Conservation (phyloP, 2,329 filamentous ascomycete genomes). For the Stromatinia cepivora region DNA sequence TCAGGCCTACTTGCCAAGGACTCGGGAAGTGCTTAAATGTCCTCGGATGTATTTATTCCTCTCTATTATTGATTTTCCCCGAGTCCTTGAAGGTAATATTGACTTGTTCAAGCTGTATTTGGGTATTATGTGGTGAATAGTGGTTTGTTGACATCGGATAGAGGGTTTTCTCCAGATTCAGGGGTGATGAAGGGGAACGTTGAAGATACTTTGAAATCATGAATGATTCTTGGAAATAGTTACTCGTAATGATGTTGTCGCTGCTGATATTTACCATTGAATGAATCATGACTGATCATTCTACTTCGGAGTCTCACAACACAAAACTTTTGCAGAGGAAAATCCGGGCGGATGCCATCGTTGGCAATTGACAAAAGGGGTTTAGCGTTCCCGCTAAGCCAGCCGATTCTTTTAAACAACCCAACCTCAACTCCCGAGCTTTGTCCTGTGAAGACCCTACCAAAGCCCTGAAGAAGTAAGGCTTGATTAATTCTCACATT, state of each 20-base stretch:
- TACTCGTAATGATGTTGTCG: neutral
- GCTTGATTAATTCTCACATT: neutral
- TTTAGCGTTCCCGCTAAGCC: conserved; percentile 23
- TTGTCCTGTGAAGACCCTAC: conserved; percentile 10
- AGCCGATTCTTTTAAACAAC: conserved; percentile 16
- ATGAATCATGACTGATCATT: neutral
- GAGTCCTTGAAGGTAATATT: no score
- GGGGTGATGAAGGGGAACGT: conserved; percentile 10
- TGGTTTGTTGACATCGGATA: conserved; percentile 4
- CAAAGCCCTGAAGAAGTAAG: conserved; percentile 5
- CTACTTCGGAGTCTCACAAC: conserved; percentile 6
- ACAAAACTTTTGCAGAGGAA: conserved; percentile 18
- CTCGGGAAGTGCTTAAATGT: conserved; percentile 1
- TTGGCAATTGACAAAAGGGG: conserved; percentile 18
- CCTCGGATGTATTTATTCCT: conserved; percentile 11
- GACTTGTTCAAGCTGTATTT: neutral
- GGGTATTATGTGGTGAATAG: neutral
- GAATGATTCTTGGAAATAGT: no score
- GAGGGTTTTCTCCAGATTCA: conserved; percentile 15
- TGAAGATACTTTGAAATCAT: neutral
- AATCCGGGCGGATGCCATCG: conserved; percentile 21
- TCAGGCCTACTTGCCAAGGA: conserved; percentile 8
- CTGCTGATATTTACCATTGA: neutral
- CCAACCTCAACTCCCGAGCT: conserved; percentile 18
- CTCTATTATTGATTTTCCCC: conserved; percentile 10